phyloP scores from a whole-genome alignment of 495 filamentous ascomycete genomes.

The Tetracladium setigerum region DNA sequence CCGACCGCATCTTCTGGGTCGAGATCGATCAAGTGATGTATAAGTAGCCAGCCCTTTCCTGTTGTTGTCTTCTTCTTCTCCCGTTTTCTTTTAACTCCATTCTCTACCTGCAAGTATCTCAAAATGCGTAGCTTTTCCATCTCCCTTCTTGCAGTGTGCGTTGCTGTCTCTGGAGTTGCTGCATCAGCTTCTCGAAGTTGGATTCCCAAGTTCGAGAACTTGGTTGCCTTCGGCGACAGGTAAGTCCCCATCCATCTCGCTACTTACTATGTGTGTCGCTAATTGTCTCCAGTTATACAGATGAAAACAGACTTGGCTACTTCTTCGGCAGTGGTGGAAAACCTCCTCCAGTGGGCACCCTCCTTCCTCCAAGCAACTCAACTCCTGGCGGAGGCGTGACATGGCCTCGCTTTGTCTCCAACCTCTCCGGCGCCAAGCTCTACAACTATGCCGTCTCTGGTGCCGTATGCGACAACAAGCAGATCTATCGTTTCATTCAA shows the following conservation, averaged over 20 bases:
- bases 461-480: slow-evolving; percentile 63
- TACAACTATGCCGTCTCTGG: slow-evolving; percentile 68
- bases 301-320: slow-evolving; percentile 57
- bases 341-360: slow-evolving; percentile 52
- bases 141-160: no score
- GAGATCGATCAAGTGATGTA: no score
- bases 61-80: no score
- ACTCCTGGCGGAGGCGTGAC: slow-evolving; percentile 55
- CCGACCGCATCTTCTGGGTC: no score
- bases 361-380: slow-evolving; percentile 31
- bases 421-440: slow-evolving; percentile 46
- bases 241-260: slow-evolving; percentile 4
- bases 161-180: no score
- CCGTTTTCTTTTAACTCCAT: no score
- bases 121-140: no score
- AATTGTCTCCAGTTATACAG: slow-evolving; percentile 47
- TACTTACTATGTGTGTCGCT: background rate
- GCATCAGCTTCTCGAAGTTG: slow-evolving; percentile 6
- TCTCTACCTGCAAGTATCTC: no score
- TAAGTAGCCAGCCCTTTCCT: no score
- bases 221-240: slow-evolving; percentile 61
- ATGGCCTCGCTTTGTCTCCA: slow-evolving; percentile 60
- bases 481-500: slow-evolving; percentile 45
- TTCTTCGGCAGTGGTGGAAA: slow-evolving; percentile 41
- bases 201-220: slow-evolving; percentile 35